Evolutionary conservation across 495 filamentous ascomycete genomes (phyloP).

Genomic region (Annulohypoxylon nitens): DNA sequence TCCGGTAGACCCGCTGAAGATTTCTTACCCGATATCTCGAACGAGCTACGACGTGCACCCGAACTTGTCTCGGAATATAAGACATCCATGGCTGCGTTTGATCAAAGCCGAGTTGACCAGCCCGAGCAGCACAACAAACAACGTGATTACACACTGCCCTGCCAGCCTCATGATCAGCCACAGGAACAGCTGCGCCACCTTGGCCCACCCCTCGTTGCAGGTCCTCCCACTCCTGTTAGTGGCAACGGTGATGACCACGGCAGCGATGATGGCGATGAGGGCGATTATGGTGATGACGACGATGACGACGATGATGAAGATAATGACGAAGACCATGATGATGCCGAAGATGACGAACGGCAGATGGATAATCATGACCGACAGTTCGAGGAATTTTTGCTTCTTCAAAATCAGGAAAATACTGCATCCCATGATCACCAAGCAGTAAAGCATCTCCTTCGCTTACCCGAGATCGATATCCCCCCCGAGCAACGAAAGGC

Average conservation of each 20-base stretch:
- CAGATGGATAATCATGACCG: too few relatives aligned
- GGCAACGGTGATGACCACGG: background rate
- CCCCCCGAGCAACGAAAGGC: conserved; percentile 38
- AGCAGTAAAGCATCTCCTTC: conserved; percentile 39
- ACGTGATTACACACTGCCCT: conserved; percentile 1
- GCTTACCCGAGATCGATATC: conserved; percentile 46
- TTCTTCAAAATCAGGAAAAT: too few relatives aligned
- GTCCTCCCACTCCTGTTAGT: background rate
- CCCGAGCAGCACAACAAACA: background rate
- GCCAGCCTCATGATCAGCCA: background rate
- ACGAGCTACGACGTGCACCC: conserved; percentile 23
- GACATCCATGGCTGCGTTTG: conserved; percentile 4
- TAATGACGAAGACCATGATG: background rate
- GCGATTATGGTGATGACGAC: background rate
- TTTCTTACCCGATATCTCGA: conserved; percentile 9
- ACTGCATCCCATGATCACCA: conserved; percentile 8
- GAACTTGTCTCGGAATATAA: conserved; percentile 18
- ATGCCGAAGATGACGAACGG: too few relatives aligned
- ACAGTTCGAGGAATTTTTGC: too few relatives aligned
- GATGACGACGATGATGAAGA: background rate
- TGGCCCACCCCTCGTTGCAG: background rate
- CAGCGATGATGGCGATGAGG: background rate
- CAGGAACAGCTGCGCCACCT: background rate
- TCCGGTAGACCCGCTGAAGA: background rate
- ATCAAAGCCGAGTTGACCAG: conserved; percentile 9